These are phyloP conservation scores for Populus hybrid DNA, from an alignment of 441 rosid genomes.

Conservation along the genomic window DNA sequence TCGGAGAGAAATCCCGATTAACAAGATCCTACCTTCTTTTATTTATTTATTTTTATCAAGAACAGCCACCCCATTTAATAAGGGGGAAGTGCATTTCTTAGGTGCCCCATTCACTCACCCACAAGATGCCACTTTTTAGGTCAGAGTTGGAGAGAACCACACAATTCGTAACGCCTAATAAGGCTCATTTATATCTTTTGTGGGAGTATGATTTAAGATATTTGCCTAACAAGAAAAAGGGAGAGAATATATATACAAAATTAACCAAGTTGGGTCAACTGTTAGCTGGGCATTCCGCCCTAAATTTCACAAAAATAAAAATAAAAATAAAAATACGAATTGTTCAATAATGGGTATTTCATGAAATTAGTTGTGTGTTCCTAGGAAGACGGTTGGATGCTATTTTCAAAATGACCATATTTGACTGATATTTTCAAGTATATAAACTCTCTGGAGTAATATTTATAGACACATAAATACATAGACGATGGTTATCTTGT, in stretches of 20 bases:
- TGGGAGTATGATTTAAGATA: neutral
- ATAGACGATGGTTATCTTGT: no score
- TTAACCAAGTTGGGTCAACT: no score
- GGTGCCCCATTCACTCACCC: neutral
- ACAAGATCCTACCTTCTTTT: neutral
- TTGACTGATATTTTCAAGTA: no score
- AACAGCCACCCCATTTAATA: neutral
- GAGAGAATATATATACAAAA: neutral
- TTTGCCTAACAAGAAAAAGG: neutral
- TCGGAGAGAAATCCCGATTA: neutral
- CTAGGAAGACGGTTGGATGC: neutral
- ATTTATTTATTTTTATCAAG: no score
- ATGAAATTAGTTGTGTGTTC: neutral
- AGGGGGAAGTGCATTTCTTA: neutral
- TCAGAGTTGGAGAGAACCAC: neutral
- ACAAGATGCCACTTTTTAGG: neutral
- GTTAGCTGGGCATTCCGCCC: no score
- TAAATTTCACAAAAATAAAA: no score
- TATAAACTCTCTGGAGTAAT: no score
- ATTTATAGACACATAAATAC: no score
- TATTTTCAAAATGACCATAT: no score
- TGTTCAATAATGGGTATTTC: neutral
- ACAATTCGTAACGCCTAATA: neutral
- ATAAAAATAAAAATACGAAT: no score
- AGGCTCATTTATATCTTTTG: neutral